Evolutionary conservation across 179 eudicot species (phyloP).

Genomic region (Corrigiola litoralis): DNA sequence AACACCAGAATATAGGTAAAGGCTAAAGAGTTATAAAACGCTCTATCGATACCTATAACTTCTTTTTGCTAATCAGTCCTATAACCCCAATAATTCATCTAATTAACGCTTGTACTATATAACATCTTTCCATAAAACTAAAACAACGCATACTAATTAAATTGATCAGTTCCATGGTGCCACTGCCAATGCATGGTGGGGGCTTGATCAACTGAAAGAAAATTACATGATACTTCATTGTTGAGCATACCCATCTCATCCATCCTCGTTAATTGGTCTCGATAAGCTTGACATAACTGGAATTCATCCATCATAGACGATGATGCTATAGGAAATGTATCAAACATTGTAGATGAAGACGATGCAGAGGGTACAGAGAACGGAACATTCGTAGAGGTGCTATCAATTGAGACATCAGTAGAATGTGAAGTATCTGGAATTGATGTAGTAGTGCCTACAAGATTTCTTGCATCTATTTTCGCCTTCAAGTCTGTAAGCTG

Average conservation of each 20-base stretch:
- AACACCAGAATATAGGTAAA: no score
- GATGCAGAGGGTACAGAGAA: conserved; percentile 5
- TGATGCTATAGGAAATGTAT: conserved; percentile 19
- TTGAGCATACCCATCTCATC: conserved; percentile 25
- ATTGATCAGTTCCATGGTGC: background rate
- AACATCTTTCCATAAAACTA: no score
- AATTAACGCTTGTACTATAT: no score
- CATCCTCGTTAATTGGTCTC: conserved; percentile 16
- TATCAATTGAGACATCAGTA: background rate
- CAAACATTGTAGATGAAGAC: conserved; percentile 12
- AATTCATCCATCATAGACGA: conserved; percentile 9
- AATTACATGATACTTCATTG: conserved; percentile 26
- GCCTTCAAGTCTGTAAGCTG: conserved; percentile 31
- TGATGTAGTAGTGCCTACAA: background rate
- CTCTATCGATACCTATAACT: no score
- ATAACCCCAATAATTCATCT: no score
- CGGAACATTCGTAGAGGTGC: conserved; percentile 6
- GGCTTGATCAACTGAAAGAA: conserved; percentile 48
- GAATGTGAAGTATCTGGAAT: conserved; percentile 2
- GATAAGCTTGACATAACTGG: conserved; percentile 20
- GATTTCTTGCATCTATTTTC: conserved; percentile 18
- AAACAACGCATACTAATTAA: background rate
- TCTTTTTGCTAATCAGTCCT: no score
- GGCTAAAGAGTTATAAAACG: no score
- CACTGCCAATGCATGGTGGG: conserved; percentile 33